These are phyloP conservation scores for Metarhizium brunneum DNA, from an alignment of 2,329 filamentous ascomycete species.

Conservation along the genomic window DNA sequence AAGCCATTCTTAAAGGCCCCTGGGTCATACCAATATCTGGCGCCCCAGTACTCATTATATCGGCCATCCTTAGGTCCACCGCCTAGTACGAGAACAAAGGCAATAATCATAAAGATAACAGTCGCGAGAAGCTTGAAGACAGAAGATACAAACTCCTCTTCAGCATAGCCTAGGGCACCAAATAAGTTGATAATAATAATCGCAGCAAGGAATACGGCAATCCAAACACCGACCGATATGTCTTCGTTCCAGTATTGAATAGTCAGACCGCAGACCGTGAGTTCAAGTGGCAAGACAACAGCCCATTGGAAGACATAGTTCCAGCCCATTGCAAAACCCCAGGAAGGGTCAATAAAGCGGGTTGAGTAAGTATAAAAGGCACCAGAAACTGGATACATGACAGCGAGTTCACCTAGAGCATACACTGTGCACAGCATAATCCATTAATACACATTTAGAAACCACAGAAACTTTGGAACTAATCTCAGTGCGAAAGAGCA, in stretches of 20 bases:
- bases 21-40: constrained; percentile 38
- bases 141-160: constrained; percentile 45
- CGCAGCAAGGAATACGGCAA: constrained; percentile 36
- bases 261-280: constrained; percentile 39
- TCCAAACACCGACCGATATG: constrained; percentile 37
- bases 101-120: constrained; percentile 50
- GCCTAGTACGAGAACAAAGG: constrained; percentile 48
- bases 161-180: constrained; percentile 38
- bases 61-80: constrained; percentile 43
- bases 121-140: constrained; percentile 44
- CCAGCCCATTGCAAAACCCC: constrained; percentile 45
- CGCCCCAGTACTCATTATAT: constrained; percentile 39
- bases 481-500: background rate
- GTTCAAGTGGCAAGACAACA: constrained; percentile 36
- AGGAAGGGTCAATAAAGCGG: constrained; percentile 50
- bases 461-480: background rate
- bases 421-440: constrained; percentile 28
- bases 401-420: constrained; percentile 48
- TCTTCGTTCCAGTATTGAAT: constrained; percentile 41
- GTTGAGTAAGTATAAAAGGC: constrained; percentile 50
- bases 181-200: constrained; percentile 42
- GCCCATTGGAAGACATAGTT: constrained; percentile 41
- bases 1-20: constrained; percentile 62
- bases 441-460: background rate
- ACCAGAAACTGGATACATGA: constrained; percentile 51